Conservation (phyloP, 2,329 filamentous ascomycete species). For the Pseudocercospora crystallina region DNA sequence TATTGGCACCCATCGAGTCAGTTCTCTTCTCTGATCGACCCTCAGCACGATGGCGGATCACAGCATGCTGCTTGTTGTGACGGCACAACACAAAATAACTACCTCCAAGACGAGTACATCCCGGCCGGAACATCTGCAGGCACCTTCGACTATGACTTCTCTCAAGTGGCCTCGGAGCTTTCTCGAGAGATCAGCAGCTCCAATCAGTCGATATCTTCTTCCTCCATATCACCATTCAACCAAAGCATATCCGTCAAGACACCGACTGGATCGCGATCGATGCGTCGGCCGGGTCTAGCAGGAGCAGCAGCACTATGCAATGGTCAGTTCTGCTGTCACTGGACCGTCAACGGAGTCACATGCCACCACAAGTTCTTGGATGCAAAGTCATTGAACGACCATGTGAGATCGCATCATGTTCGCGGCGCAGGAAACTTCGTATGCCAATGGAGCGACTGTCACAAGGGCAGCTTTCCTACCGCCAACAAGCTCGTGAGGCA, state of each 20-base stretch:
- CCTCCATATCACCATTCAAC: constrained; percentile 7
- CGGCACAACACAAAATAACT: no score
- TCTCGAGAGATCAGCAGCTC: constrained; percentile 4
- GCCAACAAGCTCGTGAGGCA: constrained; percentile 61
- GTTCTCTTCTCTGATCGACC: constrained; percentile 26
- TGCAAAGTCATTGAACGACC: constrained; percentile 55
- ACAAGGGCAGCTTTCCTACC: constrained; percentile 43
- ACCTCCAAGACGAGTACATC: no score
- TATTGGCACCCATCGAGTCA: constrained; percentile 27
- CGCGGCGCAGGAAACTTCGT: constrained; percentile 36
- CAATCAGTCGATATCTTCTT: constrained; percentile 4
- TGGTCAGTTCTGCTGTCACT: constrained; percentile 32
- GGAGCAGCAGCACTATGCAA: constrained; percentile 28
- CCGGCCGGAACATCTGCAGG: neutral
- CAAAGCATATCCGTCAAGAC: constrained; percentile 20
- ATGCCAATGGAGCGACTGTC: constrained; percentile 54
- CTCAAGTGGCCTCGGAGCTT: neutral
- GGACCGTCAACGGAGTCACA: constrained; percentile 22
- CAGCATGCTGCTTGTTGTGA: no score
- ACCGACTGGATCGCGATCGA: constrained; percentile 18
- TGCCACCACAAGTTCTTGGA: constrained; percentile 40
- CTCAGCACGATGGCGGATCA: constrained; percentile 15
- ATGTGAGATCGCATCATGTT: constrained; percentile 53
- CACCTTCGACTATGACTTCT: constrained; percentile 1
- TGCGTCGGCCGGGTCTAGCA: constrained; percentile 27